Evolutionary conservation across 768 basidiomycete genomes (phyloP).

Genomic region (Agaricus sinodeliciosus): DNA sequence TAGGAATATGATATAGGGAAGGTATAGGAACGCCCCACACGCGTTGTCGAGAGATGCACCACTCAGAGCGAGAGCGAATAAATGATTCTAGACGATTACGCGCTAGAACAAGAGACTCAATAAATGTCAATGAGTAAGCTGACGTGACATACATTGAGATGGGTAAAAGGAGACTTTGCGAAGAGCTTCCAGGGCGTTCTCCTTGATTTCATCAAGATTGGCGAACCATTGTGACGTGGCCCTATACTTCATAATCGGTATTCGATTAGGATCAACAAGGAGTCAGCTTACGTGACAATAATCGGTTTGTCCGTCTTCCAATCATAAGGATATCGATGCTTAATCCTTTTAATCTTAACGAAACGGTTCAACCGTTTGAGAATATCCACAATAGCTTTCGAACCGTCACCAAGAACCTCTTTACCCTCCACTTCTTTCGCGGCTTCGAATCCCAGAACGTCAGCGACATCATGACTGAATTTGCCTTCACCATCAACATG

Average conservation of each 20-base stretch:
- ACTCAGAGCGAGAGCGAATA: conserved; percentile 85
- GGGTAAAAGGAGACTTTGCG: conserved; percentile 73
- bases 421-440: conserved; percentile 51
- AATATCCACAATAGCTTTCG: conserved; percentile 56
- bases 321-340: conserved; percentile 92
- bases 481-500: conserved; percentile 77
- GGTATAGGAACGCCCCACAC: conserved; percentile 98
- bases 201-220: conserved; percentile 80
- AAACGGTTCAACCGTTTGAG: conserved; percentile 52
- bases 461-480: conserved; percentile 54
- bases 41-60: conserved; percentile 98
- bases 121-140: background rate
- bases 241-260: conserved; percentile 28
- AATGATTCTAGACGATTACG: conserved; percentile 86
- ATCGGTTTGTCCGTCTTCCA: conserved; percentile 94
- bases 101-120: conserved; percentile 36
- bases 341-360: conserved; percentile 61
- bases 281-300: conserved; percentile 67
- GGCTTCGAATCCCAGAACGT: conserved; percentile 47
- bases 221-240: conserved; percentile 99
- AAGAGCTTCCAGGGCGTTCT: conserved; percentile 62
- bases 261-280: background rate
- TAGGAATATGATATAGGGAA: conserved; percentile 61
- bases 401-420: conserved; percentile 69
- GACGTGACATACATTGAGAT: conserved; percentile 44